Conservation (phyloP, 2,329 filamentous ascomycete genomes). For the Zymoseptoria tritici region DNA sequence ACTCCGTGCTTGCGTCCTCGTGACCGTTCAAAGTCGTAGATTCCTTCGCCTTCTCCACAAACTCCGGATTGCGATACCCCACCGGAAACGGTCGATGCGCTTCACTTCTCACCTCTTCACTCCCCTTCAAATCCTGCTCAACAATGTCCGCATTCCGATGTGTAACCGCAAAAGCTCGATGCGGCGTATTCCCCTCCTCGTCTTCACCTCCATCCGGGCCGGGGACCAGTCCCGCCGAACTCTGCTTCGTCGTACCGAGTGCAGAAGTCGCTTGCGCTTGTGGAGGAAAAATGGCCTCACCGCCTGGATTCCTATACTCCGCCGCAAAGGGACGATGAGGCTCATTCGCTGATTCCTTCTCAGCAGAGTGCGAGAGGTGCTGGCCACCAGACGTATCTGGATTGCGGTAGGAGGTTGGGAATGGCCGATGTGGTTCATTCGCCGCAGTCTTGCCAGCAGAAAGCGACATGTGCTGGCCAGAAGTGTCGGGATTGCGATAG, state of each 20-base stretch:
- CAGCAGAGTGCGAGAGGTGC: no score
- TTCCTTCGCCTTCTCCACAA: neutral
- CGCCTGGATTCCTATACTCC: neutral
- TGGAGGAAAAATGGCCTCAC: neutral
- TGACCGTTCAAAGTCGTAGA: neutral
- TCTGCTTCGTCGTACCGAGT: no score
- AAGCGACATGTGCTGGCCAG: no score
- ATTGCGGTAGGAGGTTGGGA: no score
- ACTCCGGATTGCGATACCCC: neutral
- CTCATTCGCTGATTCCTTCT: no score
- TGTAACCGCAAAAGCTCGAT: neutral
- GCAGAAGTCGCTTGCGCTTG: no score
- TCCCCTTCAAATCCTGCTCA: neutral
- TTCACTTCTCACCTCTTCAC: neutral
- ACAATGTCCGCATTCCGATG: neutral
- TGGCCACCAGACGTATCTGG: no score
- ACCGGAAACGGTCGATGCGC: neutral
- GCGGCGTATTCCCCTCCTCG: neutral
- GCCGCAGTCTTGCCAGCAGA: neutral
- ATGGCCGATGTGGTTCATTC: neutral
- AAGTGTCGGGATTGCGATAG: no score
- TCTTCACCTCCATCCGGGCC: no score
- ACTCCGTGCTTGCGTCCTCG: neutral
- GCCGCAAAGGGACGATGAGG: neutral
- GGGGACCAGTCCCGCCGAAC: no score